Conservation (phyloP, 1,284 basidiomycete species). For the Ustilago trichophora region DNA sequence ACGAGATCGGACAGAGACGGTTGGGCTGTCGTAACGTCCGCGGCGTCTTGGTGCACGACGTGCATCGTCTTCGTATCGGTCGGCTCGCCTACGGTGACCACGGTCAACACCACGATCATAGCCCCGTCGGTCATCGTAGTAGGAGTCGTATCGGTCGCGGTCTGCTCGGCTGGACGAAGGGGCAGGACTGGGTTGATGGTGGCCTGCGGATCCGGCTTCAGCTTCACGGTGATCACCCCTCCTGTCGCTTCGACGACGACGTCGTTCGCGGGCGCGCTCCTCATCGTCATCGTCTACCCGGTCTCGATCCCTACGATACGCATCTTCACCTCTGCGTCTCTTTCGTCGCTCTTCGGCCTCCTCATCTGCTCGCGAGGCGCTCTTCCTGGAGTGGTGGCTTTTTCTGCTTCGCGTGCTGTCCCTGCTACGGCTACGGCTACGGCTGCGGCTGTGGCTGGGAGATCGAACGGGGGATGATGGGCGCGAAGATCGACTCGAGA, state of each 20-base stretch:
- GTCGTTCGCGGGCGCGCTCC: constrained; percentile 68
- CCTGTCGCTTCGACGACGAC: constrained; percentile 40
- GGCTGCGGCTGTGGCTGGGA: constrained; percentile 20
- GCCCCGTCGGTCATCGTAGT: constrained; percentile 40
- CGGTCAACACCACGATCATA: constrained; percentile 21
- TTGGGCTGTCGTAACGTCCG: constrained; percentile 31
- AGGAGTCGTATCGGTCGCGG: constrained; percentile 37
- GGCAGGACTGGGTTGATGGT: constrained; percentile 22
- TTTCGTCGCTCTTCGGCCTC: constrained; percentile 58
- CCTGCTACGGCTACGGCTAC: constrained; percentile 29
- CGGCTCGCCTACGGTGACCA: constrained; percentile 11
- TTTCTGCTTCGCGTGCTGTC: constrained; percentile 25
- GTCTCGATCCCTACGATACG: constrained; percentile 55
- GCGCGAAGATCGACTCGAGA: constrained; percentile 28
- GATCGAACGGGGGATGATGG: constrained; percentile 28
- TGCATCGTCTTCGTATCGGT: constrained; percentile 29
- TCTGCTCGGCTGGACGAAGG: constrained; percentile 26
- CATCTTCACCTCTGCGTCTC: constrained; percentile 46
- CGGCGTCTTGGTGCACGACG: constrained; percentile 22
- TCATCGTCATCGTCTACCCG: constrained; percentile 40
- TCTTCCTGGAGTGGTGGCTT: constrained; percentile 28
- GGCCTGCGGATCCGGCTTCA: constrained; percentile 6
- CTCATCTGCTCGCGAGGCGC: constrained; percentile 52
- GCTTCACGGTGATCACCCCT: constrained; percentile 37
- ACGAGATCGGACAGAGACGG: constrained; percentile 31